phyloP scores from a whole-genome alignment of 164 flowering plant species.

The Stephania cephalantha region DNA sequence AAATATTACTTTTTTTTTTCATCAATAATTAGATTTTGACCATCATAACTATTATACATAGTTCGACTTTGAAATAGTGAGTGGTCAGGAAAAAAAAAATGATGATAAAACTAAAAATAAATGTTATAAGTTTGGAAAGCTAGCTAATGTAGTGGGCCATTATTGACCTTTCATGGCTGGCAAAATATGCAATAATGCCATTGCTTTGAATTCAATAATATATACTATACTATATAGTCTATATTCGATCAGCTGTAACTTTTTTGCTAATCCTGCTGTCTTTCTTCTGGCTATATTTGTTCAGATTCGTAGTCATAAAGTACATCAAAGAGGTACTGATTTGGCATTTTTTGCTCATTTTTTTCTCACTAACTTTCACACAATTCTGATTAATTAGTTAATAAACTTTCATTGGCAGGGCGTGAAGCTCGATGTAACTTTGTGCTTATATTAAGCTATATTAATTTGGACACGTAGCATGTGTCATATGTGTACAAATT shows the following conservation, averaged over 20 bases:
- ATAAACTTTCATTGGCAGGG: not conserved
- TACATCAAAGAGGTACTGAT: not conserved
- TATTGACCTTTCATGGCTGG: not conserved
- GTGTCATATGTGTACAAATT: not conserved
- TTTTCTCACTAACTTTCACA: not conserved
- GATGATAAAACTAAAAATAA: not conserved
- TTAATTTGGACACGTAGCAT: not conserved
- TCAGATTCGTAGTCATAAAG: not conserved
- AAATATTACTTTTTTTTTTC: no score
- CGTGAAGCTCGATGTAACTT: not conserved
- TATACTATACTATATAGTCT: no score
- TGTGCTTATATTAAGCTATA: not conserved
- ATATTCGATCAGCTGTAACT: not conserved
- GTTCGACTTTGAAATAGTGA: no score
- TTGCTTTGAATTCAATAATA: not conserved
- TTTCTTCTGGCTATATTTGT: not conserved
- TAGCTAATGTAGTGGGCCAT: not conserved
- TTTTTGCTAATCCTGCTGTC: not conserved
- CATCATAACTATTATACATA: no score
- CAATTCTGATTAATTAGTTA: not conserved
- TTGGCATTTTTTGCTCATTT: not conserved
- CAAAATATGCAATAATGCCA: not conserved
- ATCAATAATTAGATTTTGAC: no score
- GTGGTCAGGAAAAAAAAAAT: no score
- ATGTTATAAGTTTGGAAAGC: not conserved